phyloP scores from a whole-genome alignment of 2,329 filamentous ascomycete species.

The Xylariaceae sp. region DNA sequence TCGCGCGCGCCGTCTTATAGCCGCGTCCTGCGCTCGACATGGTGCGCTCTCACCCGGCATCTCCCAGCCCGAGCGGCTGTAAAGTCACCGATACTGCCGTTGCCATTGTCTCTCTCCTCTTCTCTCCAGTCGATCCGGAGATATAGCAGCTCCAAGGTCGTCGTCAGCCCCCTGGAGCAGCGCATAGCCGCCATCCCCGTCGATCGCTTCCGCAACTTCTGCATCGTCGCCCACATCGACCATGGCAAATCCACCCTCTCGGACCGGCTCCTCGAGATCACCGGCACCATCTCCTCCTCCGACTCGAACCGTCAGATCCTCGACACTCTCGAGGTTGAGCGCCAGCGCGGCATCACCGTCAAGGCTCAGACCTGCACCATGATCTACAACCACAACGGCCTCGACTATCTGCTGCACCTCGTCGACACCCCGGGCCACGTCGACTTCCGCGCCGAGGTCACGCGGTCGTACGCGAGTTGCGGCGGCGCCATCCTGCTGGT shows the following conservation, averaged over 20 bases:
- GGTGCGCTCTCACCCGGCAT: constrained; percentile 2
- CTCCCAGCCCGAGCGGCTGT: neutral
- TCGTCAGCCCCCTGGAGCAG: constrained; percentile 37
- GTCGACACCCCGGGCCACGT: constrained; percentile 97
- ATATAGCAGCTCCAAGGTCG: constrained; percentile 20
- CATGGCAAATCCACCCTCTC: constrained; percentile 97
- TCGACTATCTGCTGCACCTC: constrained; percentile 88
- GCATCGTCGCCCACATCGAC: constrained; percentile 97
- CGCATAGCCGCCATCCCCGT: constrained; percentile 70
- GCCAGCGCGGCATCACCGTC: constrained; percentile 93
- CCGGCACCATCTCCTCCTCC: constrained; percentile 81
- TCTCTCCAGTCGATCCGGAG: constrained; percentile 14
- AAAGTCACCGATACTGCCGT: no score
- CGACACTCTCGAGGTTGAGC: constrained; percentile 94
- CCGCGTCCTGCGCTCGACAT: constrained; percentile 7
- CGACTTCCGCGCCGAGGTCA: constrained; percentile 94
- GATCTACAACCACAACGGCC: constrained; percentile 79
- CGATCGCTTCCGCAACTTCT: constrained; percentile 85
- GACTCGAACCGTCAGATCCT: constrained; percentile 85
- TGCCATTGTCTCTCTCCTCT: neutral
- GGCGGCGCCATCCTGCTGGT: constrained; percentile 88
- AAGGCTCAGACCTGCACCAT: constrained; percentile 98
- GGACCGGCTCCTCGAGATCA: constrained; percentile 86
- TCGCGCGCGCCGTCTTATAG: constrained; percentile 14
- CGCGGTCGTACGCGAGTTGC: constrained; percentile 90